Evolutionary conservation across 1,139 yeast genomes (phyloP).

Genomic region (Debaryomyces subglobosus): DNA sequence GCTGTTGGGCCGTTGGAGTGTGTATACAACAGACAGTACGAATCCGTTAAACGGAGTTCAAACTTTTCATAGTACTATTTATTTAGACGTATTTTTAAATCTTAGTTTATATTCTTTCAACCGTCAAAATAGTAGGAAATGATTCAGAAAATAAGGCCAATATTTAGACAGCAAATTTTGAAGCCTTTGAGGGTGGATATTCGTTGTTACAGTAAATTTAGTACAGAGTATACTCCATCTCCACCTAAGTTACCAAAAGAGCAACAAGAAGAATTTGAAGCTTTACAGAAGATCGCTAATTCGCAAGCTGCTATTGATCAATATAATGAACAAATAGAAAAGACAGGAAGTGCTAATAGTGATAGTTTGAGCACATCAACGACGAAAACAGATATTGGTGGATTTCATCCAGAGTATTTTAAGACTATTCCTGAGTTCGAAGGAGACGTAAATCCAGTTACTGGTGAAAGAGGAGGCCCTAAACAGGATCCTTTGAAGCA

Average conservation of each 20-base stretch:
- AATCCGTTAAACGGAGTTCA: conserved; percentile 6
- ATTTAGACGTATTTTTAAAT: background rate
- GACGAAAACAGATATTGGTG: conserved; percentile 60
- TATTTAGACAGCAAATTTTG: background rate
- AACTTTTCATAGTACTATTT: background rate
- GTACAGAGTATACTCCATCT: conserved; percentile 51
- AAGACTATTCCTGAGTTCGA: conserved; percentile 92
- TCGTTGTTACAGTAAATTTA: conserved; percentile 25
- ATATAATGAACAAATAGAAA: conserved; percentile 54
- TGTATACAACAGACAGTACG: background rate
- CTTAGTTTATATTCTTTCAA: background rate
- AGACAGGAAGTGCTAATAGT: conserved; percentile 32
- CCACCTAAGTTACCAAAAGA: conserved; percentile 87
- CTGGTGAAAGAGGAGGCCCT: conserved; percentile 98
- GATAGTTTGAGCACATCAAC: conserved; percentile 29
- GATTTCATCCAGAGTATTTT: conserved; percentile 68
- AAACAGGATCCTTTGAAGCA: conserved; percentile 94
- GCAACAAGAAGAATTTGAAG: conserved; percentile 92
- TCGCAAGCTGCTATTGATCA: conserved; percentile 82
- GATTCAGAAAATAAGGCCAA: conserved; percentile 2
- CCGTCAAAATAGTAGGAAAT: background rate
- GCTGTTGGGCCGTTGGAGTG: background rate
- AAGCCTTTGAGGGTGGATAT: background rate
- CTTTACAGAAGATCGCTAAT: conserved; percentile 76
- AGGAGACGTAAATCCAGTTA: conserved; percentile 88